Percentiles rank a stretch among this genome's conserved stretches.
These are phyloP conservation scores for Termitomyces sp. DNA, from an alignment of 768 basidiomycete species.

Conservation along the genomic window DNA sequence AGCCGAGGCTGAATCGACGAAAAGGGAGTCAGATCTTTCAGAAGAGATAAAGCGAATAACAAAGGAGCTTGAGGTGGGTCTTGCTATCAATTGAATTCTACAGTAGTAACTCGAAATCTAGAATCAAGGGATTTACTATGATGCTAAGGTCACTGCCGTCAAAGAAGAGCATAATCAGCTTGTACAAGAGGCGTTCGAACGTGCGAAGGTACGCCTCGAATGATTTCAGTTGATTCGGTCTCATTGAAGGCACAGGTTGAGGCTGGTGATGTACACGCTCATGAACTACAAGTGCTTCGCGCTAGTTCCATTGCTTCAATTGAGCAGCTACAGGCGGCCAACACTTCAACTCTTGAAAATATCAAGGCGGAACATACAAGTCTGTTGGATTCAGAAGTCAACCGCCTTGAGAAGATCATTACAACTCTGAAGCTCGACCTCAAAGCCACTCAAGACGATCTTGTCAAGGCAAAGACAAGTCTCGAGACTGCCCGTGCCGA, in stretches of 20 bases:
- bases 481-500: constrained; percentile 49
- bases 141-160: constrained; percentile 57
- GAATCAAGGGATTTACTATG: constrained; percentile 67
- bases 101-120: constrained; percentile 22
- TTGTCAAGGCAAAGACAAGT: constrained; percentile 65
- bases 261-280: constrained; percentile 60
- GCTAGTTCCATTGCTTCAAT: constrained; percentile 58
- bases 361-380: constrained; percentile 61
- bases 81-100: not conserved
- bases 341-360: constrained; percentile 53
- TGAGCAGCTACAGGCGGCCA: constrained; percentile 61
- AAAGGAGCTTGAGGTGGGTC: constrained; percentile 58
- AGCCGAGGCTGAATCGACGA: constrained; percentile 40
- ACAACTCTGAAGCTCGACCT: constrained; percentile 61
- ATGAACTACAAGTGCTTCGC: constrained; percentile 69
- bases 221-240: not conserved
- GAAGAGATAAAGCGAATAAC: constrained; percentile 52
- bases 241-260: constrained; percentile 41
- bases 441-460: constrained; percentile 81
- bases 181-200: constrained; percentile 66
- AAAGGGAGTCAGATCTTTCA: constrained; percentile 45
- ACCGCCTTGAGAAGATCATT: constrained; percentile 57
- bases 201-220: constrained; percentile 56
- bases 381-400: constrained; percentile 50
- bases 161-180: constrained; percentile 58